Base-by-base conservation (phyloP, 2,329 filamentous ascomycete genomes). In the Colletotrichum endophyticum region DNA sequence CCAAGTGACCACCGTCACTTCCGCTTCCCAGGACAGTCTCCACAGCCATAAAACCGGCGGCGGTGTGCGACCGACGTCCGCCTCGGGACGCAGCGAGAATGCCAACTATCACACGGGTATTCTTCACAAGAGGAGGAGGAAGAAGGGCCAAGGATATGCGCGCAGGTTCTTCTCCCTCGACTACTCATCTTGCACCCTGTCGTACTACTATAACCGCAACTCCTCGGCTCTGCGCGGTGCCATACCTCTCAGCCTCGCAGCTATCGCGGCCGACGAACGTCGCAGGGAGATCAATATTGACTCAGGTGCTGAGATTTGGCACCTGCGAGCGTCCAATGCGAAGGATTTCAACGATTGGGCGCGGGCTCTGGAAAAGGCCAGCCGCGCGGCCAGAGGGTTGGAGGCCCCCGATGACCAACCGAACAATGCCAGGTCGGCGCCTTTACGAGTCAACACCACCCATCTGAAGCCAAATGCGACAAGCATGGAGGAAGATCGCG, bases 261-360 rank as follows among this genome's bases (percentile, higher is more conserved):
- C 95, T 6, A 94, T 99, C 75, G 95, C 96, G 5, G 95, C 95
- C 9, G 96, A 98, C 82, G 95, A 97, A 83, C 92, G 95, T 81
- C 92, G 95, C 49, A 92, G 96, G 78, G 96, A 99, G 84, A 98
- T 99, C 70, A 98, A 94, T 57, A 97, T 99, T 73, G 97, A 99
- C 83, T 99, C 97, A 0, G 97, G 97, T 2, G 96, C 97, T 4
- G 97, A 99, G 84, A 93, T 99, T 30, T 99, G 97, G 97, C 97
- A 99, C 86, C 88, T 99, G 34, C 94, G 93, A 81, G 95, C 97
- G 5, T 92, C 91, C 66, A 98, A 95, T 80, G 91, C 92, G 66
- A 94, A 94, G 78, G 96, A 99, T 78, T 99, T 98, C 82, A 90
- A 92, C 63, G 94, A 94, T 22, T 99, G 97, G 97, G 95, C 94